These are phyloP conservation scores for Candida broadrunensis DNA, from an alignment of 805 yeast genomes.

Conservation along the genomic window DNA sequence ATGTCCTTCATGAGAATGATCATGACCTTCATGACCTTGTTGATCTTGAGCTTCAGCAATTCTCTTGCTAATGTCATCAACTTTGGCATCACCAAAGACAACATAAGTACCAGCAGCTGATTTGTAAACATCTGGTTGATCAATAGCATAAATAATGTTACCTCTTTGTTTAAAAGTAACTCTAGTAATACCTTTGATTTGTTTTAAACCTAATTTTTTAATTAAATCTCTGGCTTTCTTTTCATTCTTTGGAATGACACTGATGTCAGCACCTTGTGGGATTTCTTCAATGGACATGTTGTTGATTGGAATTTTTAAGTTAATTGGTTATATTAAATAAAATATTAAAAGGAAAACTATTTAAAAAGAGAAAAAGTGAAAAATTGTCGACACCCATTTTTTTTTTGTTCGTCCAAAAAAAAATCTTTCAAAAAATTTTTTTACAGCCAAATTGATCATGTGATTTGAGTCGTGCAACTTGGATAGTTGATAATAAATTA, in stretches of 20 bases:
- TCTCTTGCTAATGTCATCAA: constrained; percentile 89
- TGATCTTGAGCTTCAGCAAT: constrained; percentile 81
- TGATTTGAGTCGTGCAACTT: no score
- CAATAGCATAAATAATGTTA: constrained; percentile 87
- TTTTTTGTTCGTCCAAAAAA: no score
- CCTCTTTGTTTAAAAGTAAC: constrained; percentile 94
- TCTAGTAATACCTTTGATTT: constrained; percentile 87
- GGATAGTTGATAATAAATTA: no score
- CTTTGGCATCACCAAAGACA: constrained; percentile 97
- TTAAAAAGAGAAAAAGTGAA: neutral
- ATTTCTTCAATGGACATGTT: constrained; percentile 52
- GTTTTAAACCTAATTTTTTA: constrained; percentile 84
- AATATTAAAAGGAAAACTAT: neutral
- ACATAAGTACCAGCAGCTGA: constrained; percentile 91
- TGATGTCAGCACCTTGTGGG: constrained; percentile 82
- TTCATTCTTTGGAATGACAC: constrained; percentile 84
- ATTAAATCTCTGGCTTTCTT: constrained; percentile 92
- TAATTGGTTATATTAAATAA: neutral
- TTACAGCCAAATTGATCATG: no score
- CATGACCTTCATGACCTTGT: constrained; percentile 49
- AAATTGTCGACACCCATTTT: neutral
- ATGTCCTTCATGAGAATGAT: constrained; percentile 48
- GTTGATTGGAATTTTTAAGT: neutral
- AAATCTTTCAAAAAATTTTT: no score
- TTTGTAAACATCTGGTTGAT: constrained; percentile 91